Evolutionary conservation across 768 basidiomycete species (phyloP), one percentile per base, ranked within the genome.

Genomic region (Lanmaoa rubissima): DNA sequence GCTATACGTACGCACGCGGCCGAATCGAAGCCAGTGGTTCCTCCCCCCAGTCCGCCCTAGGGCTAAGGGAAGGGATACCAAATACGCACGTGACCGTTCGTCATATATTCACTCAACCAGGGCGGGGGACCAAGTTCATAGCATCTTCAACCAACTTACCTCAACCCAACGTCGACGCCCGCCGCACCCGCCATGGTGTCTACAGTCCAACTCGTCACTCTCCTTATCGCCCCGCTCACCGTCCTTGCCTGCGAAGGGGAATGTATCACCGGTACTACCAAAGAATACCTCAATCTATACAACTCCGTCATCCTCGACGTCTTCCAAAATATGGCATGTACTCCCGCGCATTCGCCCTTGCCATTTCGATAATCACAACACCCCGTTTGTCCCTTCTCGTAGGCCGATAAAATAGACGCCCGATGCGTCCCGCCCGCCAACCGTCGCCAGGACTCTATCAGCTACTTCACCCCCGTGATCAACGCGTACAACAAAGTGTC

Each of bases 191-290:
- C 35, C 56, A 72, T 69, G 69, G 41, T 70, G 21, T 59, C 43
- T 21, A 57, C 42, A 44, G 42, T 60, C 51, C 59, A 64, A 52
- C 40, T 71, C 51, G 8, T 68, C 46, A 44, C 69, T 32, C 40
- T 74, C 32, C 48, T 74, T 51, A 38, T 65, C 19, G 61, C 70
- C 62, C 75, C 78, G 44, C 65, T 71, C 63, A 65, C 74, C 41
- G 78, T 81, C 55, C 63, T 65, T 38, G 83, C 84, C 31, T 92
- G 89, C 67, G 89, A 91, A 76, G 85, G 83, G 24, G 81, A 83
- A 32, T 90, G 89, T 65, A 87, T 85, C 54, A 69, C 72, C 17
- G 78, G 72, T n/a, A 80, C 84, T 60, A 87, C 86, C 16, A 76
- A 78, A 41, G 78, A 80, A 31, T 83, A 81, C 57, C 61, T 82